phyloP scores from a whole-genome alignment of 2,329 filamentous ascomycete species.

The Microcyclospora tardicrescens region DNA sequence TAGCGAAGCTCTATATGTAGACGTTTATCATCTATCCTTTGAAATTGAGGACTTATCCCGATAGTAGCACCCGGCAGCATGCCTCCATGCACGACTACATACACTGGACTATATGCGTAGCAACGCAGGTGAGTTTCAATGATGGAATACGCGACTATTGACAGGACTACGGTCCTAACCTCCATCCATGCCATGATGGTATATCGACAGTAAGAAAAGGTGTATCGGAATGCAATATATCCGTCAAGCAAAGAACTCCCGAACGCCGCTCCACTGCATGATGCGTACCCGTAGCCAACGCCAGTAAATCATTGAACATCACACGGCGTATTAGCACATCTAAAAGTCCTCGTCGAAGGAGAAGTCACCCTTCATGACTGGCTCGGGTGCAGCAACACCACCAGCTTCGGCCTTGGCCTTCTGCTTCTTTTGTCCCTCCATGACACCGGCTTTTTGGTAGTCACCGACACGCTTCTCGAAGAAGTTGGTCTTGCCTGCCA shows the following conservation, averaged over 20 bases:
- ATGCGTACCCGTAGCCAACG: not conserved
- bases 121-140: too few species aligned
- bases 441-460: slow-evolving; percentile 99
- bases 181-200: too few species aligned
- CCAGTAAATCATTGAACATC: not conserved
- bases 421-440: slow-evolving; percentile 62
- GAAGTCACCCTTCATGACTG: slow-evolving; percentile 58
- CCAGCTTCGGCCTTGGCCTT: slow-evolving; percentile 25
- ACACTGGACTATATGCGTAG: too few species aligned
- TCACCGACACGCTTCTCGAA: slow-evolving; percentile 99
- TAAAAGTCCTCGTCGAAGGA: slow-evolving; percentile 95
- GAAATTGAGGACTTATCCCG: too few species aligned
- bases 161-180: too few species aligned
- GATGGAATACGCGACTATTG: too few species aligned
- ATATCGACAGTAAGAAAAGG: too few species aligned
- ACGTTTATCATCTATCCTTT: too few species aligned
- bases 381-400: slow-evolving; percentile 28
- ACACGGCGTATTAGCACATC: slow-evolving; percentile 20
- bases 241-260: not conserved
- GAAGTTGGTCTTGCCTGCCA: slow-evolving; percentile 99
- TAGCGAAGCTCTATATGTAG: too few species aligned
- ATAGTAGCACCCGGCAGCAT: too few species aligned
- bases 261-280: not conserved
- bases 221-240: too few species aligned
- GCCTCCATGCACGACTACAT: too few species aligned